Conservation (phyloP, 176 grass and related monocot species). For the Oryza nivara region DNA sequence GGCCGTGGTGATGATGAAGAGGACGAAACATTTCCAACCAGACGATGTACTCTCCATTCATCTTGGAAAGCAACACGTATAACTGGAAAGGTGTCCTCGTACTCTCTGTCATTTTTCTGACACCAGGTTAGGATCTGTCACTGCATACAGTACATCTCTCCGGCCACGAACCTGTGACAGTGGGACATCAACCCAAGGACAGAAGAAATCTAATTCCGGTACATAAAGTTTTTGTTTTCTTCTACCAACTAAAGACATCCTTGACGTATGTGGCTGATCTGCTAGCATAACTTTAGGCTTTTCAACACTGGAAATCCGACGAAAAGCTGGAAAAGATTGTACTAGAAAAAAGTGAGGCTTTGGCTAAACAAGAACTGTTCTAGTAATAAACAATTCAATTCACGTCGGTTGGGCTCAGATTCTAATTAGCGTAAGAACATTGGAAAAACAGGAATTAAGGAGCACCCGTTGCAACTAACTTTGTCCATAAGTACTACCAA, state of each 20-base stretch:
- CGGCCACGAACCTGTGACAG: neutral
- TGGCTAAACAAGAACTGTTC: neutral
- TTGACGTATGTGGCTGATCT: neutral
- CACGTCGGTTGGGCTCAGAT: neutral
- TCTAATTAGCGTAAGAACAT: constrained; percentile 22
- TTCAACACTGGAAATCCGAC: neutral
- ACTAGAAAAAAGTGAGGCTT: neutral
- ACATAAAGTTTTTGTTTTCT: neutral
- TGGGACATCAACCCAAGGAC: neutral
- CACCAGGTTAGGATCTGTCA: neutral
- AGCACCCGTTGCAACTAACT: constrained; percentile 25
- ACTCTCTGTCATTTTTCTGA: neutral
- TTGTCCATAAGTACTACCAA: neutral
- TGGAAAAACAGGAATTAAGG: constrained; percentile 11
- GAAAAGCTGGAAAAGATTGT: constrained; percentile 3
- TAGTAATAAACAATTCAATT: too few species aligned
- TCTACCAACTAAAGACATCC: neutral
- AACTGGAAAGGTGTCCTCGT: neutral
- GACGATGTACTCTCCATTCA: neutral
- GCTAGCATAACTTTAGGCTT: neutral
- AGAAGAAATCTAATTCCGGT: neutral
- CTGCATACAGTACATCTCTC: neutral
- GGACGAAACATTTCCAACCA: neutral
- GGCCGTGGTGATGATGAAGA: neutral
- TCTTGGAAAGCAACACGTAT: neutral